Base-by-base conservation (phyloP, 129 eudicot genomes). In the Centaurea solstitialis region DNA sequence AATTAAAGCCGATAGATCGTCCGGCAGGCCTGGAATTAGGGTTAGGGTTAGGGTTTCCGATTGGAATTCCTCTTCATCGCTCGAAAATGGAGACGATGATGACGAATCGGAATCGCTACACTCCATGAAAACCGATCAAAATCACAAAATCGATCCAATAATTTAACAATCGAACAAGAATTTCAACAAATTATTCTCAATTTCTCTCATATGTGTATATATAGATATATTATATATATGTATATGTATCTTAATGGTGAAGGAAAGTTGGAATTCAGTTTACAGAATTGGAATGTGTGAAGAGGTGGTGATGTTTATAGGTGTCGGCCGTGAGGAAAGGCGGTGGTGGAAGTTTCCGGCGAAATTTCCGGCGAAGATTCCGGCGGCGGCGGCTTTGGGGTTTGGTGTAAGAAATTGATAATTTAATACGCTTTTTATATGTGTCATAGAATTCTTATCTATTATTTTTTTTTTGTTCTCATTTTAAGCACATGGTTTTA, bases 21-120 rank as follows among this genome's bases (percentile, higher is more conserved):
- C 88, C 0, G 99, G 99, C 20, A 93, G 90, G 28, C 91, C 91
- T 35, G 98, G 98, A 70, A 95, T 92, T 74, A 95, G 87, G 86
- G 90, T 89, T 80, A 81, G 85, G 75, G 85, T 81, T 74, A 50
- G 84, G 74, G 80, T 50, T 79, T 79, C 89, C 64, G 50, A 45
- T 6, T 79, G 85, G 9, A 80, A 76, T 43, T 47, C 72, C 20
- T 47, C 72, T 28, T 65, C 79, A 43, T 83, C 80, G 30, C 7
- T 73, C 26, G 69, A 73, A 30, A 74, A 65, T 33, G 81, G 4
- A 39, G 71, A 33, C 5, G 37, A 33, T 3, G 37, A 33, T 3
- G 47, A 18, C 77, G 26, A 30, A 68, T 45, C 53, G n/a, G 3
- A 28, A 47, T 9, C 66, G 24, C 13, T 7, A 75, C 15, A 7